Conservation (phyloP, 2,329 filamentous ascomycete species). For the Hypocrella siamensis region DNA sequence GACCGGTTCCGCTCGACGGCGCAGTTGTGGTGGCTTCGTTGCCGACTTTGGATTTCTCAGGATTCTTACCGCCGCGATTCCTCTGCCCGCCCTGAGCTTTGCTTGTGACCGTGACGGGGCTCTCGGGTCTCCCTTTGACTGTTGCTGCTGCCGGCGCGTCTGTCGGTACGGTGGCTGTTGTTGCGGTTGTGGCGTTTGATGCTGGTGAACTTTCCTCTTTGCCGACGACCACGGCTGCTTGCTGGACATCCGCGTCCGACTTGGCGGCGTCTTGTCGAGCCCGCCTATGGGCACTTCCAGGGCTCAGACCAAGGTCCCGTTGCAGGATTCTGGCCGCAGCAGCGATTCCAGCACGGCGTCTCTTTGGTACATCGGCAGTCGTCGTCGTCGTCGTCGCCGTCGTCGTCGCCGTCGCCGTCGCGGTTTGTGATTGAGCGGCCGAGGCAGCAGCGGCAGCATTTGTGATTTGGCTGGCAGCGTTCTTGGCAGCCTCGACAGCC, state of each 20-base stretch:
- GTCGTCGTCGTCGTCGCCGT: slow-evolving; percentile 16
- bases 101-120: slow-evolving; percentile 8
- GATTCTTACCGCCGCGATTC: slow-evolving; percentile 20
- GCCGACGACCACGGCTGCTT: slow-evolving; percentile 8
- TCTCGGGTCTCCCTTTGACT: slow-evolving; percentile 9
- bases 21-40: slow-evolving; percentile 13
- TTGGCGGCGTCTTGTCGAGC: slow-evolving; percentile 43
- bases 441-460: slow-evolving; percentile 16
- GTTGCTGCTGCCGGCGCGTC: slow-evolving; percentile 8
- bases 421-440: slow-evolving; percentile 7
- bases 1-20: slow-evolving; percentile 10
- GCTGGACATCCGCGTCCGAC: slow-evolving; percentile 31
- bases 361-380: slow-evolving; percentile 23
- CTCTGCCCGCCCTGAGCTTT: slow-evolving; percentile 14
- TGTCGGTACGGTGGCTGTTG: slow-evolving; percentile 9
- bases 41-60: slow-evolving; percentile 20
- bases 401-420: slow-evolving; percentile 8
- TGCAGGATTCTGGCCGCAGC: slow-evolving; percentile 50
- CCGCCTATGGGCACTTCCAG: slow-evolving; percentile 45
- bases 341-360: slow-evolving; percentile 42
- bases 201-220: slow-evolving; percentile 13
- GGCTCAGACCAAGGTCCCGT: slow-evolving; percentile 48
- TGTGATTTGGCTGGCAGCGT: slow-evolving; percentile 20
- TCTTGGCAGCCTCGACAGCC: slow-evolving; percentile 28
- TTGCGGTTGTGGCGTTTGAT: slow-evolving; percentile 2